phyloP scores from a whole-genome alignment of 1,284 basidiomycete species.

The Marasmius fiardii region DNA sequence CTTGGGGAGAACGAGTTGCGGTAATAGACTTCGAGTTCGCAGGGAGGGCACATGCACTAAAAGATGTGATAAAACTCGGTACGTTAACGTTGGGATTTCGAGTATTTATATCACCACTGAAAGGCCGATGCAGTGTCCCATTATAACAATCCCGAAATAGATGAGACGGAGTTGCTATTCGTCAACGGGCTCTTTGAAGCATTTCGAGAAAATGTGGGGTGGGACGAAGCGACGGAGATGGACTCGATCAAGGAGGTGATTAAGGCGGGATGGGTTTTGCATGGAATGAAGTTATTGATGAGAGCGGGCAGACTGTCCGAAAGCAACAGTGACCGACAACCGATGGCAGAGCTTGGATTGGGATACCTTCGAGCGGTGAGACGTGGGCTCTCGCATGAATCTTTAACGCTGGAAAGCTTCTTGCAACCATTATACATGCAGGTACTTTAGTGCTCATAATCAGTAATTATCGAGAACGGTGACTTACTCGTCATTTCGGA shows the following conservation, averaged over 20 bases:
- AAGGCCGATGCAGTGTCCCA: background rate
- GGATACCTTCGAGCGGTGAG: background rate
- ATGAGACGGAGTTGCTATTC: background rate
- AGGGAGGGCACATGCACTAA: background rate
- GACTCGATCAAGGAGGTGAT: background rate
- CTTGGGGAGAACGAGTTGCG: background rate
- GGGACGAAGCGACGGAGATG: background rate
- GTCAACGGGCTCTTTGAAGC: background rate
- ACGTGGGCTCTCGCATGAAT: background rate
- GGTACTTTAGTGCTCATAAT: conserved; percentile 57
- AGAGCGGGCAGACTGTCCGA: background rate
- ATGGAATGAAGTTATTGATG: conserved; percentile 3
- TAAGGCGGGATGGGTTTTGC: conserved; percentile 4
- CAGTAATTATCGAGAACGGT: conserved; percentile 48
- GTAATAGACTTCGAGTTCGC: conserved; percentile 7
- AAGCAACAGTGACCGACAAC: background rate
- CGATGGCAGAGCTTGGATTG: background rate
- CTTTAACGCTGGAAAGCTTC: background rate
- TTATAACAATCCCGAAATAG: background rate
- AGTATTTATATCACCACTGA: background rate
- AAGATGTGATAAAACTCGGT: conserved; percentile 5
- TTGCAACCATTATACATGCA: background rate
- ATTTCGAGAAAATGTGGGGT: background rate
- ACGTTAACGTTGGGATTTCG: background rate
- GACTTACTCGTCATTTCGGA: no score